These are phyloP conservation scores for Themeda triandra DNA, from an alignment of 176 grass and related monocot genomes.

Conservation along the genomic window DNA sequence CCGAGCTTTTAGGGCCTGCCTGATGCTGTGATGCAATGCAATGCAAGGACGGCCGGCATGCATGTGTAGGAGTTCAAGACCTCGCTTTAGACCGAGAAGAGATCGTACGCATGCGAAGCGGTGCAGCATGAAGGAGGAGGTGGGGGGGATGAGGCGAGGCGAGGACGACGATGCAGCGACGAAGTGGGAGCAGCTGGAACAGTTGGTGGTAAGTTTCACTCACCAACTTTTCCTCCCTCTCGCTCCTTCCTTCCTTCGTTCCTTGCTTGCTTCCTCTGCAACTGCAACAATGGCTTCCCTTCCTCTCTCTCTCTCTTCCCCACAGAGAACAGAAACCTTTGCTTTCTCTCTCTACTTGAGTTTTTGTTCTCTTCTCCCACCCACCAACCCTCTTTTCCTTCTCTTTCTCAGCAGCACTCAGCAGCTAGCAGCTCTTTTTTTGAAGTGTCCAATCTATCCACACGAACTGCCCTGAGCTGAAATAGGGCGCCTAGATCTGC, in stretches of 20 bases:
- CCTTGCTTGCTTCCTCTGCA: background rate
- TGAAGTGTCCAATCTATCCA: slow-evolving; percentile 52
- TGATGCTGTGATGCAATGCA: background rate
- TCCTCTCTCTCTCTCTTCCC: background rate
- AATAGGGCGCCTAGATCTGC: slow-evolving; percentile 54
- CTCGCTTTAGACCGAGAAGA: slow-evolving; percentile 40
- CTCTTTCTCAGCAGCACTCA: background rate
- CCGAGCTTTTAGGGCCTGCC: background rate
- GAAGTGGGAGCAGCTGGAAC: background rate
- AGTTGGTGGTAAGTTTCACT: slow-evolving; percentile 32
- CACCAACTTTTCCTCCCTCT: background rate
- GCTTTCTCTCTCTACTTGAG: background rate
- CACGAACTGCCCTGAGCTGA: slow-evolving; percentile 33
- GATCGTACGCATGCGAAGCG: slow-evolving; percentile 12
- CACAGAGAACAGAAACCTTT: background rate
- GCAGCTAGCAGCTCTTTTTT: background rate
- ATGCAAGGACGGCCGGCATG: background rate
- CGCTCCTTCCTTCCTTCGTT: too few relatives aligned
- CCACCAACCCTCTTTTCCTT: background rate
- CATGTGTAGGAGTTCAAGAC: background rate
- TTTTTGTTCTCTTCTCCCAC: slow-evolving; percentile 24
- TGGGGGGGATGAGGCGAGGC: background rate
- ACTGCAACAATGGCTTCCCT: background rate
- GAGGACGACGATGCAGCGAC: background rate
- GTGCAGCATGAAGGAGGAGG: background rate